A percentile compares a stretch with the other conserved stretches of the same genome.
Conservation (phyloP, 2,329 filamentous ascomycete species). For the Scytalidium sp. region DNA sequence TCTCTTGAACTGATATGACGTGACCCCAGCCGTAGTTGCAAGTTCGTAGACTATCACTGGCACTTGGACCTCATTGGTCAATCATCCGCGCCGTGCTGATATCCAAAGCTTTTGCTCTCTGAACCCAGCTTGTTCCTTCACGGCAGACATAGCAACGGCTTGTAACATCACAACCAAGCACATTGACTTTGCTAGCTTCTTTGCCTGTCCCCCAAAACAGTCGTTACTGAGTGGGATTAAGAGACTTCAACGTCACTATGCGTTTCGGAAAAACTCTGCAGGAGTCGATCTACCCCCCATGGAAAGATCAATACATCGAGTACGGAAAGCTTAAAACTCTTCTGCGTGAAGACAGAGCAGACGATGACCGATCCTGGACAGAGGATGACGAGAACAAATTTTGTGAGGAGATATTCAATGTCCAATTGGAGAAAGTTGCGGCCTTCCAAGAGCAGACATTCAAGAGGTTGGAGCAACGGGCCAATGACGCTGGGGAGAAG, state of each 20-base stretch:
- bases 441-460: slow-evolving; percentile 82
- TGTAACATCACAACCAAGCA: background rate
- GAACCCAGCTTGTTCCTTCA: background rate
- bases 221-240: too few relatives aligned
- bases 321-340: slow-evolving; percentile 90
- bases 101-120: background rate
- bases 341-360: slow-evolving; percentile 67
- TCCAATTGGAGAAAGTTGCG: slow-evolving; percentile 92
- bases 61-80: background rate
- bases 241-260: slow-evolving; percentile 51
- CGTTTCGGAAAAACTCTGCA: slow-evolving; percentile 89
- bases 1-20: background rate
- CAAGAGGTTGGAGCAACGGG: slow-evolving; percentile 49
- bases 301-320: slow-evolving; percentile 93
- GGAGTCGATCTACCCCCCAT: slow-evolving; percentile 76
- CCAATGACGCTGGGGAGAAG: slow-evolving; percentile 60
- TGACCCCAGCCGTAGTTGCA: background rate
- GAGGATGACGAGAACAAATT: slow-evolving; percentile 92
- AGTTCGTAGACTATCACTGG: background rate
- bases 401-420: slow-evolving; percentile 91
- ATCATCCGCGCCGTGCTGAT: background rate
- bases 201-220: background rate
- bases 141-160: background rate
- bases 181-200: background rate
- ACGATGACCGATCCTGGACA: slow-evolving; percentile 73